phyloP scores from a whole-genome alignment of 805 yeast species.

The Ogataea henricii region DNA sequence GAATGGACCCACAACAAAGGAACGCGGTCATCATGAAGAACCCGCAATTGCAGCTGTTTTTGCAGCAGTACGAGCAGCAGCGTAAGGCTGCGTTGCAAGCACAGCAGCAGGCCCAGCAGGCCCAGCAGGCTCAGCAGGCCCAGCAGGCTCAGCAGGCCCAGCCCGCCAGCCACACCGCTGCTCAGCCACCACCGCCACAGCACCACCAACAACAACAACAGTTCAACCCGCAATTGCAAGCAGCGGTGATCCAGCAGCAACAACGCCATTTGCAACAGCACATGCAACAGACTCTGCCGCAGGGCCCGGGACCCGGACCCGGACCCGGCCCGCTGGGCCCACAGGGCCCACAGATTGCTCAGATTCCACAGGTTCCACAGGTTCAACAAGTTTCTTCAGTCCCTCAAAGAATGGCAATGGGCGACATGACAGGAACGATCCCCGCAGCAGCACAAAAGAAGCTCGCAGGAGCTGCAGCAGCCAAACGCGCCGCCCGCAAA shows the following conservation, averaged over 20 bases:
- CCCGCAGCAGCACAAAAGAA: constrained; percentile 14
- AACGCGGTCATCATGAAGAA: constrained; percentile 34
- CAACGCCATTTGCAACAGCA: constrained; percentile 29
- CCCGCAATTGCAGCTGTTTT: constrained; percentile 36
- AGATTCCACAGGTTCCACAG: too few species aligned
- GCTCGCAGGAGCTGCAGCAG: not conserved
- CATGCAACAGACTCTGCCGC: constrained; percentile 37
- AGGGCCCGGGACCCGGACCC: constrained; percentile 39
- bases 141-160: constrained; percentile 17
- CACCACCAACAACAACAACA: constrained; percentile 21
- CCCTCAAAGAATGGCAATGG: constrained; percentile 12
- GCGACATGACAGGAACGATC: constrained; percentile 6
- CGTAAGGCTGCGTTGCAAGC: constrained; percentile 30
- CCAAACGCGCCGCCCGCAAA: constrained; percentile 15
- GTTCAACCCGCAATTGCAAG: constrained; percentile 29
- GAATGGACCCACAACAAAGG: constrained; percentile 39
- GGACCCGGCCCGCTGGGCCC: too few species aligned
- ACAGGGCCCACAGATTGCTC: constrained; percentile 33
- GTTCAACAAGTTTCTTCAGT: too few species aligned
- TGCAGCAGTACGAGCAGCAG: constrained; percentile 39
- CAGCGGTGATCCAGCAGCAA: constrained; percentile 31
- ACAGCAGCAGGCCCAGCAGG: constrained; percentile 20
- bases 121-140: constrained; percentile 19
- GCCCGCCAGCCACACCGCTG: constrained; percentile 7
- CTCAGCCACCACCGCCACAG: constrained; percentile 10